These are phyloP conservation scores for Symbiodinium natans DNA, from an alignment of 73 alveolate species.

Conservation along the genomic window DNA sequence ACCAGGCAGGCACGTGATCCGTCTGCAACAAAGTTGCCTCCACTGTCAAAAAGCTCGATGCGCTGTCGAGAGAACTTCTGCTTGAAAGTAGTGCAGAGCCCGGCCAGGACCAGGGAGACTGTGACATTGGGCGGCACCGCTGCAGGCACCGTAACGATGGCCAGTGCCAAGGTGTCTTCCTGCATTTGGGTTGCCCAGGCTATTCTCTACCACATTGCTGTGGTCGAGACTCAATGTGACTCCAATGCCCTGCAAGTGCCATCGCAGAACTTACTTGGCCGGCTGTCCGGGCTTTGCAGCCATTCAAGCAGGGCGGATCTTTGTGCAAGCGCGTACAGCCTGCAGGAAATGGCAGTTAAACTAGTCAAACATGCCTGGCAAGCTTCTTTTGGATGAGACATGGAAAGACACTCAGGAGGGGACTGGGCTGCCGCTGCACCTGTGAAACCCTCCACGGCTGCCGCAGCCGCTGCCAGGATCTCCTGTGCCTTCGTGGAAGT, in stretches of 20 bases:
- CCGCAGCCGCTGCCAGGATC: constrained; percentile 68
- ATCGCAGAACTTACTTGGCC: not conserved
- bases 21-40: constrained; percentile 41
- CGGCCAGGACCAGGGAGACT: constrained; percentile 53
- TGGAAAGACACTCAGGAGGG: not conserved
- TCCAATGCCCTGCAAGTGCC: too few species aligned
- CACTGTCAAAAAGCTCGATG: not conserved
- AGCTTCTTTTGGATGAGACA: too few species aligned
- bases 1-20: constrained; percentile 68
- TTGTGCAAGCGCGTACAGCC: constrained; percentile 73
- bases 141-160: constrained; percentile 55
- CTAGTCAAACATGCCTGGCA: too few species aligned
- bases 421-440: constrained; percentile 76
- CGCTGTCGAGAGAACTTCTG: not conserved
- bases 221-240: too few species aligned
- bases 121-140: constrained; percentile 80
- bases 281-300: constrained; percentile 88
- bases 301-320: constrained; percentile 82
- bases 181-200: not conserved
- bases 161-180: constrained; percentile 61
- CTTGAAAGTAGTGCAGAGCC: not conserved
- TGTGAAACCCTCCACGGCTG: constrained; percentile 66
- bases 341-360: not conserved
- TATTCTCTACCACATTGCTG: too few species aligned
- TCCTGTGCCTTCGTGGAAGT: constrained; percentile 68